Evolutionary conservation across 805 yeast genomes (phyloP), one percentile per base, ranked within the genome.

Genomic region (Yamadazyma paraphyllophila): DNA sequence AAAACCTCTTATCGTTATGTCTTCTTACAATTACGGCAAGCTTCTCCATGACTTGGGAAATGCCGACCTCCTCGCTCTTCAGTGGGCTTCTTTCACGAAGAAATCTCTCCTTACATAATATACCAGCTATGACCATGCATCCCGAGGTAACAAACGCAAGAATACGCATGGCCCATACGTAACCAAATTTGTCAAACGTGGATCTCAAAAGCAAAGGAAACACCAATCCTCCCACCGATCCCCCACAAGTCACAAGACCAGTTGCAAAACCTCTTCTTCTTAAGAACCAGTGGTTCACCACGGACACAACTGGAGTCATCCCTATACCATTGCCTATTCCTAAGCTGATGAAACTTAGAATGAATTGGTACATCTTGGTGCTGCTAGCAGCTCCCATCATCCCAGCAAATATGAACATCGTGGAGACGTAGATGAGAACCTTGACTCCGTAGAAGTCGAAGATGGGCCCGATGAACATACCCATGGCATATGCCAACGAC

Each of bases 201-300:
- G 66, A 58, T 45, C 75, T 65, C 49, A 82, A 60, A 52, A 78
- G 60, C 36, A 82, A 62, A 1, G 88, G 86, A 58, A 78, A 77
- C 2, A 79, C 56, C 7, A 82, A 67, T 4, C 88, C 89, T 1
- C 88, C 89, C 5, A 81, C 63, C 6, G 84, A 77, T 2, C 86
- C 86, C 4, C 88, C 89, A 64, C 80, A 62, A 47, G 82, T 79
- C 2, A 84, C 84, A 2, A 82, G 52, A 0, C 88, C 87, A 24
- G 81, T 67, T 3, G 82, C 44, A 33, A 46, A 67, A 1, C 83
- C 89, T 52, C 90, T 67, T 53, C 70, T 81, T 26, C 61, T 61
- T 30, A 70, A 65, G 57, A 84, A 85, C 82, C 86, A 84, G 49
- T 84, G 88, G 14, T 82, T 77, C 0, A 82, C 72, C 13, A 78